Evolutionary conservation across 2,329 filamentous ascomycete species (phyloP).

Genomic region (Gyromitra esculenta): DNA sequence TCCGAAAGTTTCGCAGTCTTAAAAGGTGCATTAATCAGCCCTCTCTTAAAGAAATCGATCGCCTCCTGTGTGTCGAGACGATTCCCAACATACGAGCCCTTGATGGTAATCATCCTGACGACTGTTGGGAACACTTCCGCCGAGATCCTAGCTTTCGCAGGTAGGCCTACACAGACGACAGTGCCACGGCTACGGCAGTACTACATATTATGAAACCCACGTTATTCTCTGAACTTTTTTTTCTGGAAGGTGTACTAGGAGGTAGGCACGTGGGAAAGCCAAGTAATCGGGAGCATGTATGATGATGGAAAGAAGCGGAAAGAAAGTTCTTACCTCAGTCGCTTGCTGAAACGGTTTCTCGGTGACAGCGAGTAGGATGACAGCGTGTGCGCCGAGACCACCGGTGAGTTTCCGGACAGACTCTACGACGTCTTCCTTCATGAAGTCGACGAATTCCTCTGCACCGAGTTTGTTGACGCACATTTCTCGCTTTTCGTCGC

Average conservation of each 20-base stretch:
- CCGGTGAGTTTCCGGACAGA: slow-evolving; percentile 87
- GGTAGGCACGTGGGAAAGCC: slow-evolving; percentile 2
- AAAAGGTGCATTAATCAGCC: slow-evolving; percentile 85
- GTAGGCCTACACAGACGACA: slow-evolving; percentile 89
- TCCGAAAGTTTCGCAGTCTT: slow-evolving; percentile 85
- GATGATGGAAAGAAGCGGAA: neutral
- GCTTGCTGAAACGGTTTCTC: slow-evolving; percentile 98
- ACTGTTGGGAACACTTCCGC: slow-evolving; percentile 92
- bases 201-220: slow-evolving; percentile 58
- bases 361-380: slow-evolving; percentile 82
- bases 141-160: slow-evolving; percentile 78
- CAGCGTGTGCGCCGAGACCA: slow-evolving; percentile 85
- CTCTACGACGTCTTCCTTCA: slow-evolving; percentile 78
- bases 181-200: slow-evolving; percentile 85
- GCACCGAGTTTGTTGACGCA: slow-evolving; percentile 75
- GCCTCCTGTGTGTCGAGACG: slow-evolving; percentile 87
- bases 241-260: neutral
- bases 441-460: slow-evolving; percentile 81
- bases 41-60: slow-evolving; percentile 85
- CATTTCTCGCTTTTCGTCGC: slow-evolving; percentile 80
- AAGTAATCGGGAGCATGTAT: slow-evolving; percentile 1
- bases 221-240: slow-evolving; percentile 26
- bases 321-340: slow-evolving; percentile 64
- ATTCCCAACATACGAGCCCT: slow-evolving; percentile 93
- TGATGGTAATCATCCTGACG: slow-evolving; percentile 88